Evolutionary conservation across 148 eudicot species (phyloP), one percentile per base, ranked within the genome.

Genomic region (Euryodendron excelsum): DNA sequence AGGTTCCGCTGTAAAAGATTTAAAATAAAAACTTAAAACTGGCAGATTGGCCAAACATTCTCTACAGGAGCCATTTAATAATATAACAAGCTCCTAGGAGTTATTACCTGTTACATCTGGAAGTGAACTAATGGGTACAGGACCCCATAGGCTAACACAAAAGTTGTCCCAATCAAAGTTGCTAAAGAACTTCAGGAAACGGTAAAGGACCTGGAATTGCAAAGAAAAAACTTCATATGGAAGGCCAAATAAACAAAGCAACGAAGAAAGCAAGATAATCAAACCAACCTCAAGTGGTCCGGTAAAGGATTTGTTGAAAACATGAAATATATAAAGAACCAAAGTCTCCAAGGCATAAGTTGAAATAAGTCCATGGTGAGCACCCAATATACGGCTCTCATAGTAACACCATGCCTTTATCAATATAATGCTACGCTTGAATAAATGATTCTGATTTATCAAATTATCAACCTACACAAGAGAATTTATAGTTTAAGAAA

Each of bases 381-480:
- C 98, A 82, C 98, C 98, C 85, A 94, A 81, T 80, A 94, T 87
- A 50, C 98, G 97, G 80, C 98, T 94, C 84, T 94, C 98, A 69
- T 94, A 94, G 67, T 94, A 94, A 80, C 98, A 94, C 98, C 98
- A 94, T 2, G 98, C 98, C 86, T 94, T 94, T 13, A 94, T 93
- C 77, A 94, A 87, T 82, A 94, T 94, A 80, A 94, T 88, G 84
- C 98, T 94, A 45, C 97, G 98, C 85, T 94, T 94, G 79, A 92
- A 93, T 65, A 94, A 82, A 88, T 94, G 98, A 75, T 94, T 87
- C 79, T 88, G 97, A 76, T 78, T 87, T 82, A 94, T 93, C 85
- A 93, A 69, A 84, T 85, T 78, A 80, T 94, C 97, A 82, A 94
- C 93, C 98, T 94, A 76, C 86, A 86, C 44, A 67, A 64, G 36